Conservation (phyloP, 2,329 filamentous ascomycete species). For the Colletotrichum costaricense region DNA sequence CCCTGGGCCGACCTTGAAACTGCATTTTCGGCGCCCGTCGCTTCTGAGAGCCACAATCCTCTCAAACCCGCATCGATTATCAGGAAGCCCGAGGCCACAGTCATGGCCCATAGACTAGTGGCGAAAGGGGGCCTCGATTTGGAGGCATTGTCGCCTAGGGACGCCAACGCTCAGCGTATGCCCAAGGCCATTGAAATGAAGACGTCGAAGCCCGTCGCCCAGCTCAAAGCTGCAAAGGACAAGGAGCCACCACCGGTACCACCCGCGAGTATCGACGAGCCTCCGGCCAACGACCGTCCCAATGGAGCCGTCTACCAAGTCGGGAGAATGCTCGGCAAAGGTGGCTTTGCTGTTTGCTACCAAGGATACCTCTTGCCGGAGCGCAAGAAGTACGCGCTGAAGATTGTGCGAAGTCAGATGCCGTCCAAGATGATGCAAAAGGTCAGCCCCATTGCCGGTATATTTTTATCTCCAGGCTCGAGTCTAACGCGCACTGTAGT, state of each 20-base stretch:
- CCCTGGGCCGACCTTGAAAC: conserved; percentile 4
- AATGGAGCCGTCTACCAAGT: conserved; percentile 80
- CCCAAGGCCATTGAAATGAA: conserved; percentile 60
- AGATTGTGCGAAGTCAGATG: conserved; percentile 88
- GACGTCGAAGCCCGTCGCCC: conserved; percentile 55
- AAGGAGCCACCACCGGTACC: conserved; percentile 76
- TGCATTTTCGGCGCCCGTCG: not conserved
- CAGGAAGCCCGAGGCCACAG: conserved; percentile 14
- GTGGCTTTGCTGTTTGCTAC: conserved; percentile 86
- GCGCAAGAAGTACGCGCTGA: conserved; percentile 78
- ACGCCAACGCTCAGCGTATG: conserved; percentile 71
- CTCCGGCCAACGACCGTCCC: conserved; percentile 74
- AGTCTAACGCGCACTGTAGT: conserved; percentile 52
- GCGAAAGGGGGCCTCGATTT: conserved; percentile 64
- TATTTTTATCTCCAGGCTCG: not conserved
- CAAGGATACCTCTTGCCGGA: conserved; percentile 75
- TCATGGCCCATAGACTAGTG: conserved; percentile 62
- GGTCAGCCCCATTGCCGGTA: conserved; percentile 56
- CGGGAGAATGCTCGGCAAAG: conserved; percentile 80
- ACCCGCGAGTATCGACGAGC: conserved; percentile 69
- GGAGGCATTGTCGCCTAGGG: conserved; percentile 73
- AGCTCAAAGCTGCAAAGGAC: conserved; percentile 68
- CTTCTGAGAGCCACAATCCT: conserved; percentile 5
- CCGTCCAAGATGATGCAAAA: conserved; percentile 86
- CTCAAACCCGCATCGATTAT: conserved; percentile 8